phyloP scores from a whole-genome alignment of 1,284 basidiomycete genomes.

The Ganoderma leucocontextum region DNA sequence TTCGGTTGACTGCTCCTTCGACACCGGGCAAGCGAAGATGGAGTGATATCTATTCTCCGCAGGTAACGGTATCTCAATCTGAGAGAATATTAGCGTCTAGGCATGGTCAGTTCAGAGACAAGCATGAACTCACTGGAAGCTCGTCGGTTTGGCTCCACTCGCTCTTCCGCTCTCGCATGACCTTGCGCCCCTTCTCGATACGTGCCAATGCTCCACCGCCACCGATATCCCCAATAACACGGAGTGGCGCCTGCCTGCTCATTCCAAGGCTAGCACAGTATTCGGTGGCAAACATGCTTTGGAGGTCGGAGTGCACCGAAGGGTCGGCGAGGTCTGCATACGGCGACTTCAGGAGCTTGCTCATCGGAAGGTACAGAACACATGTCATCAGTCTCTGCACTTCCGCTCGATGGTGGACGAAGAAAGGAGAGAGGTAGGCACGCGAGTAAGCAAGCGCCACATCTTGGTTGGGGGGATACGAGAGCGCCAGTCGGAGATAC shows the following conservation, averaged over 20 bases:
- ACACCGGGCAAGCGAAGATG: constrained; percentile 97
- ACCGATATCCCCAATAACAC: constrained; percentile 90
- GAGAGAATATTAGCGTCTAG: background rate
- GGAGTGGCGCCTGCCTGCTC: constrained; percentile 87
- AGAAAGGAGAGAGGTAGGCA: constrained; percentile 72
- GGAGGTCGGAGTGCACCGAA: constrained; percentile 77
- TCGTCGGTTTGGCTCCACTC: constrained; percentile 93
- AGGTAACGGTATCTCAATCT: constrained; percentile 95
- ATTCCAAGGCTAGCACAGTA: constrained; percentile 89
- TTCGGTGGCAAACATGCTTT: constrained; percentile 86
- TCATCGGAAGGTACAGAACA: constrained; percentile 73
- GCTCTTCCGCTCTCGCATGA: constrained; percentile 91
- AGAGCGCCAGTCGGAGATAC: constrained; percentile 78
- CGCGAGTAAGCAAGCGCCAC: constrained; percentile 82
- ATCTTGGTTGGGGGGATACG: constrained; percentile 60
- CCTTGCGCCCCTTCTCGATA: constrained; percentile 92
- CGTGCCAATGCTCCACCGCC: constrained; percentile 88
- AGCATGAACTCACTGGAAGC: constrained; percentile 66
- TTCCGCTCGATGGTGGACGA: constrained; percentile 67
- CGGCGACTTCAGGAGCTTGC: constrained; percentile 69
- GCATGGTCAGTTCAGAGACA: background rate
- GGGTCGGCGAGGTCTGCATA: constrained; percentile 79
- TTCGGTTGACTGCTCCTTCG: constrained; percentile 95
- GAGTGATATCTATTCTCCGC: constrained; percentile 93
- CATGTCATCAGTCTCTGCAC: constrained; percentile 84